A percentile compares a stretch with the other conserved stretches of the same genome.
Conservation (phyloP, 441 rosid species). For the Erodium moschatum region DNA sequence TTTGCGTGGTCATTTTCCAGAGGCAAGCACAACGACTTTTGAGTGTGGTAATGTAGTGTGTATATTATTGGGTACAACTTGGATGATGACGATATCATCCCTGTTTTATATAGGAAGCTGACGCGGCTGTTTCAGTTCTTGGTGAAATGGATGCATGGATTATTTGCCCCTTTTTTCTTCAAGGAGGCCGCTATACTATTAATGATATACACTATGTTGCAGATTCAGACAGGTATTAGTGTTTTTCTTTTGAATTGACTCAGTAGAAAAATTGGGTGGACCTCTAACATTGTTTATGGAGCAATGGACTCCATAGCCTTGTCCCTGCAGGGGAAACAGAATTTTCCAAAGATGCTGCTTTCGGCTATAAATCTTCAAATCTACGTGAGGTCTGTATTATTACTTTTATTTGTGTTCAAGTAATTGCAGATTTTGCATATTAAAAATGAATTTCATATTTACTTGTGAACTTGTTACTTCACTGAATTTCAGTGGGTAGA, state of each 20-base stretch:
- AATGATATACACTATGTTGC: constrained; percentile 88
- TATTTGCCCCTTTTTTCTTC: constrained; percentile 92
- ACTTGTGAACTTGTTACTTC: constrained; percentile 8
- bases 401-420: not conserved
- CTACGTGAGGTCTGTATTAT: constrained; percentile 53
- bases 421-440: not conserved
- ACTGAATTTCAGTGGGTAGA: constrained; percentile 70
- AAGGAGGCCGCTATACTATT: constrained; percentile 93
- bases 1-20: constrained; percentile 93
- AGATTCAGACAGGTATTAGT: constrained; percentile 61
- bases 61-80: constrained; percentile 11
- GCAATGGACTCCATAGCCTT: constrained; percentile 40
- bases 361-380: constrained; percentile 88
- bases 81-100: constrained; percentile 16
- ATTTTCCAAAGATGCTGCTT: constrained; percentile 90
- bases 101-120: constrained; percentile 58
- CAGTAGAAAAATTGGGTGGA: constrained; percentile 15
- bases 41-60: constrained; percentile 13
- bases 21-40: constrained; percentile 41
- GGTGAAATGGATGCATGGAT: constrained; percentile 96
- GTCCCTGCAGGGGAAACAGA: constrained; percentile 93
- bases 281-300: constrained; percentile 12
- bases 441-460: not conserved
- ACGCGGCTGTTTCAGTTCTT: constrained; percentile 78
- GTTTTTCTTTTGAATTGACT: constrained; percentile 10